These are phyloP conservation scores for Talaromyces sp. DNA, from an alignment of 2,329 filamentous ascomycete genomes.

Conservation along the genomic window DNA sequence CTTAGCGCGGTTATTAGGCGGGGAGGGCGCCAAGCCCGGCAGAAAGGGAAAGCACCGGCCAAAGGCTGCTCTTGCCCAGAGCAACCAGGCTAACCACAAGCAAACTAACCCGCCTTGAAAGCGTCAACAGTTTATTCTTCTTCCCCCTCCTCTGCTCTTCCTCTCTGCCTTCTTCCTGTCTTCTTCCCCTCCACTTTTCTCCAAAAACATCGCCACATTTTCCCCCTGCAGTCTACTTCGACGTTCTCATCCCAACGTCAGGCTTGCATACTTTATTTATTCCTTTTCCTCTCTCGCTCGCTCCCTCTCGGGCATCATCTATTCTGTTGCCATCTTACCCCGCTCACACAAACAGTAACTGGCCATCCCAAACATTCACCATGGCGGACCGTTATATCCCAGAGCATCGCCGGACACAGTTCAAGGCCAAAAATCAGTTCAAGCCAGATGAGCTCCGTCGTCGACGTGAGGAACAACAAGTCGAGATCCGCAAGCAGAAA, in stretches of 20 bases:
- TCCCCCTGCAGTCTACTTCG: slow-evolving; percentile 22
- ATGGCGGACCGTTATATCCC: slow-evolving; percentile 99
- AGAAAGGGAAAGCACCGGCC: slow-evolving; percentile 6
- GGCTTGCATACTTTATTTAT: slow-evolving; percentile 8
- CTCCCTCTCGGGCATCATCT: slow-evolving; percentile 22
- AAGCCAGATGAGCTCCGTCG: slow-evolving; percentile 98
- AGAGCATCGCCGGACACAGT: slow-evolving; percentile 97
- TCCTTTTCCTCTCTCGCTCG: slow-evolving; percentile 9
- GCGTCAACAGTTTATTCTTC: slow-evolving; percentile 6
- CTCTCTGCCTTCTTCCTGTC: slow-evolving; percentile 15
- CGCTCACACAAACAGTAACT: slow-evolving; percentile 24
- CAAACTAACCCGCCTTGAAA: slow-evolving; percentile 19
- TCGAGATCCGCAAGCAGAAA: slow-evolving; percentile 98
- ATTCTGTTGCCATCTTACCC: slow-evolving; percentile 23
- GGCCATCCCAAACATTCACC: slow-evolving; percentile 38
- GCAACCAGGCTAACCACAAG: slow-evolving; percentile 10
- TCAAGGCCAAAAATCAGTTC: slow-evolving; percentile 99
- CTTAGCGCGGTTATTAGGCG: slow-evolving; percentile 2
- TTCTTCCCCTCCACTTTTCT: slow-evolving; percentile 29
- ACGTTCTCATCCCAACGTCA: slow-evolving; percentile 16
- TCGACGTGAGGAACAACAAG: slow-evolving; percentile 97
- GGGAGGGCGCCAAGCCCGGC: slow-evolving; percentile 25
- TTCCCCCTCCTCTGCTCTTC: neutral
- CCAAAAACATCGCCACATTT: slow-evolving; percentile 7
- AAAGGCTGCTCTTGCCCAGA: slow-evolving; percentile 18